Evolutionary conservation across 352 stramenopile genomes (phyloP).

Genomic region (Globisporangium spinosum): DNA sequence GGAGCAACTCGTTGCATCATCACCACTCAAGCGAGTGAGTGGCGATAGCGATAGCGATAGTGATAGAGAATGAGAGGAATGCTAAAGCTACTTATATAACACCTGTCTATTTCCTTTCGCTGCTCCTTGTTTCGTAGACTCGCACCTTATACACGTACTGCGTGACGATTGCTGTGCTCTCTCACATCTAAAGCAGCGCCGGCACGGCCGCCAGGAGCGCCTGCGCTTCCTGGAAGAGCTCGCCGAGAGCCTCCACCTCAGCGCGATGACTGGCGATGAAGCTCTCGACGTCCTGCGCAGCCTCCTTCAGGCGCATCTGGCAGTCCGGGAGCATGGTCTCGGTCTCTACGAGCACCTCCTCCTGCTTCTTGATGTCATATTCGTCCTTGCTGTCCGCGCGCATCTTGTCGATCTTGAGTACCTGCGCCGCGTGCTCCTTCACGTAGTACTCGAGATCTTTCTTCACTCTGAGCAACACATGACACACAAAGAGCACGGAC

Average conservation of each 20-base stretch:
- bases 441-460: conserved; percentile 83
- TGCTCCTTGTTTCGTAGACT: background rate
- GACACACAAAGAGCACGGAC: background rate
- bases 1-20: conserved; percentile 8
- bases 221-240: conserved; percentile 42
- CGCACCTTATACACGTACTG: background rate
- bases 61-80: background rate
- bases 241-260: conserved; percentile 33
- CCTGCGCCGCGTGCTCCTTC: conserved; percentile 62
- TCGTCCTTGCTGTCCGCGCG: conserved; percentile 52
- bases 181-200: conserved; percentile 20
- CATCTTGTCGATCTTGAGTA: conserved; percentile 63
- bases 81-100: background rate
- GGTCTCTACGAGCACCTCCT: conserved; percentile 77
- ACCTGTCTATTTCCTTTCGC: conserved; percentile 1
- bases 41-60: background rate
- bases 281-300: conserved; percentile 43
- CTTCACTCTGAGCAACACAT: conserved; percentile 44
- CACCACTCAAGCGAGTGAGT: conserved; percentile 6
- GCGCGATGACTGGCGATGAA: conserved; percentile 42
- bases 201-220: conserved; percentile 41
- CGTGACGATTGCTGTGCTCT: background rate
- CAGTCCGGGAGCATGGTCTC: conserved; percentile 82
- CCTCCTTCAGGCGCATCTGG: conserved; percentile 60
- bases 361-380: conserved; percentile 77